Evolutionary conservation across 2,329 filamentous ascomycete genomes (phyloP).

Genomic region (Penicillium fuscoglaucum): DNA sequence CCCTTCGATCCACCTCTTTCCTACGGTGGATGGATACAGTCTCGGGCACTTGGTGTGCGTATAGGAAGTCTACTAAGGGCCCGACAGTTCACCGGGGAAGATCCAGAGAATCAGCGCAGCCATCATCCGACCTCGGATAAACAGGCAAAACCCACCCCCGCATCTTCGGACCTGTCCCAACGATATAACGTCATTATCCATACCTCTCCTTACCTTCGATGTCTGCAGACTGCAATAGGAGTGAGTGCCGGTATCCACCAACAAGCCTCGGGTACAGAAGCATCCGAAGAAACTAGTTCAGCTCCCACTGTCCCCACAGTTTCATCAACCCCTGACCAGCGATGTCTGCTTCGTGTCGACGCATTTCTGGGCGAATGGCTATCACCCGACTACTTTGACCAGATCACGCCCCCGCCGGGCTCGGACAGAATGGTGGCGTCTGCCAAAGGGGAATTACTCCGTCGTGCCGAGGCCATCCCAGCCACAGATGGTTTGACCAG

Average conservation of each 20-base stretch:
- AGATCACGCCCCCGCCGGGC: conserved; percentile 83
- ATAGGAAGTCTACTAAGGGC: conserved; percentile 71
- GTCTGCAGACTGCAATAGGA: conserved; percentile 86
- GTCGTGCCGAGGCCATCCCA: conserved; percentile 67
- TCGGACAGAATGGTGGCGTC: conserved; percentile 83
- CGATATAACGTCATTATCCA: conserved; percentile 74
- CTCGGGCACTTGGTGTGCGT: conserved; percentile 74
- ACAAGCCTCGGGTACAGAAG: conserved; percentile 25
- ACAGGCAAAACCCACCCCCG: conserved; percentile 11
- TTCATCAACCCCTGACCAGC: conserved; percentile 12
- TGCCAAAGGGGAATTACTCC: conserved; percentile 83
- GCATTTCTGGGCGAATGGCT: conserved; percentile 96
- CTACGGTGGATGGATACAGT: conserved; percentile 90
- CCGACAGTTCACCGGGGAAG: conserved; percentile 37
- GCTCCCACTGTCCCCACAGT: conserved; percentile 2
- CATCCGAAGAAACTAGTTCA: conserved; percentile 3
- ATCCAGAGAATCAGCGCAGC: conserved; percentile 6
- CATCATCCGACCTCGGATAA: conserved; percentile 13
- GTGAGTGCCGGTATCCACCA: conserved; percentile 79
- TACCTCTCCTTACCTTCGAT: conserved; percentile 89
- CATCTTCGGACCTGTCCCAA: conserved; percentile 15
- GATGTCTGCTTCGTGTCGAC: conserved; percentile 69
- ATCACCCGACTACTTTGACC: conserved; percentile 87
- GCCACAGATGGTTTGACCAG: conserved; percentile 39
- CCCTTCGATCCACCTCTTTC: conserved; percentile 95